Evolutionary conservation across 768 basidiomycete species (phyloP), one percentile per base, ranked within the genome.

Genomic region (Gloeostereum incarnatum): DNA sequence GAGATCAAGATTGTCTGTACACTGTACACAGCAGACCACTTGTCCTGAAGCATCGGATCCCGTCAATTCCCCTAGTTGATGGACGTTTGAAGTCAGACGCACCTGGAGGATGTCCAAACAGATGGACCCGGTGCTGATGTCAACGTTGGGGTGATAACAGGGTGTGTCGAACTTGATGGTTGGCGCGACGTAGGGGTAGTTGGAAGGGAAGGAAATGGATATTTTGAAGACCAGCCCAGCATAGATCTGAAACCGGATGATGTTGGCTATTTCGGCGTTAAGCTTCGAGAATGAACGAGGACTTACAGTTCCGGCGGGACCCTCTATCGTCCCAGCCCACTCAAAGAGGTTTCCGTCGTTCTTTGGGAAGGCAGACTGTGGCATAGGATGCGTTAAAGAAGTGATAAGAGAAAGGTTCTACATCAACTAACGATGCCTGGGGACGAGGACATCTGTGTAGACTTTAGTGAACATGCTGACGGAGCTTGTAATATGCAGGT

Each of bases 21-120:
- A 42, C 85, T 88, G 57, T 93, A 90, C 1, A 92, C 83, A 5
- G 91, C 89, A 3, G 86, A 88, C 91, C 90, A 93, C 53, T 91
- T 87, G 59, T 91, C 88, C 84, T 89, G 45, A n/a, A 29, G 22
- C 32, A 29, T 34, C 35, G 24, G 25, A 42, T 16, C 29, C 13
- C 25, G 26, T 22, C 27, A 40, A 48, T 32, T 2, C 10, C 14
- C 22, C 19, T n/a, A 22, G 2, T 10, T 13, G 11, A 17, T 6
- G 19, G 14, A n/a, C 6, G 20, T 1, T 13, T 25, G 19, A n/a
- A 19, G 4, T 0, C 20, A 30, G 10, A 55, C 62, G 11, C 41
- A 77, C 86, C 71, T 92, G 86, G 32, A 93, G 62, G 49, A 94
- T 92, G 54, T 93, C 89, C 30, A 91, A 65, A 57, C 86, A 91